phyloP scores from a whole-genome alignment of 371 early-diverging fungal genomes.

The Rhizopus stolonifer region DNA sequence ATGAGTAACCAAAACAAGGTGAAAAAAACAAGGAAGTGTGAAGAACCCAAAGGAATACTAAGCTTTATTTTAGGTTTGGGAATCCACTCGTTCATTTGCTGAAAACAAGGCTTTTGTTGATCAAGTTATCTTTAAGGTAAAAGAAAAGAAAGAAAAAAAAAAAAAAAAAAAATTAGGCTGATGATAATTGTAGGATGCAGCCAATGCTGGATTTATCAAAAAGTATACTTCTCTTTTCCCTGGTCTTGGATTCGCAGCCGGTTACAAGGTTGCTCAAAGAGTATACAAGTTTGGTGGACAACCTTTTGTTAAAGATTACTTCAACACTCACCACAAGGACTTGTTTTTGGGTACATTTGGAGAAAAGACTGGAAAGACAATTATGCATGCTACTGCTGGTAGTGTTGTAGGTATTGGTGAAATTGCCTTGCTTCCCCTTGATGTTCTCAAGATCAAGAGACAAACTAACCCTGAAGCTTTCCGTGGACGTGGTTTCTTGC shows the following conservation, averaged over 20 bases:
- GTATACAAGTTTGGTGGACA: slow-evolving; percentile 98
- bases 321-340: slow-evolving; percentile 77
- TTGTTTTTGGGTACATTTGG: slow-evolving; percentile 83
- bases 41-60: background rate
- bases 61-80: slow-evolving; percentile 54
- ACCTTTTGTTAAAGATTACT: slow-evolving; percentile 91
- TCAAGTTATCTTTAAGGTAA: slow-evolving; percentile 81
- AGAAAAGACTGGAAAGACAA: slow-evolving; percentile 91
- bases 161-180: background rate
- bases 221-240: slow-evolving; percentile 95
- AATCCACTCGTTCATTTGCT: slow-evolving; percentile 53
- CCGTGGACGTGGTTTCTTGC: slow-evolving; percentile 80
- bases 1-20: slow-evolving; percentile 92
- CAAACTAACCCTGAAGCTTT: slow-evolving; percentile 93
- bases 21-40: slow-evolving; percentile 9
- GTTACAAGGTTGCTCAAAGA: slow-evolving; percentile 93
- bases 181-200: slow-evolving; percentile 70
- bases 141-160: background rate
- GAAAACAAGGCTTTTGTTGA: slow-evolving; percentile 65
- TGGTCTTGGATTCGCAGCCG: slow-evolving; percentile 96
- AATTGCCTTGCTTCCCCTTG: slow-evolving; percentile 92
- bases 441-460: slow-evolving; percentile 96
- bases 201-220: slow-evolving; percentile 62
- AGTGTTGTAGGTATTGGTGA: slow-evolving; percentile 96
- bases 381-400: slow-evolving; percentile 97